phyloP scores from a whole-genome alignment of 768 basidiomycete genomes.

The Serendipita vermifera region DNA sequence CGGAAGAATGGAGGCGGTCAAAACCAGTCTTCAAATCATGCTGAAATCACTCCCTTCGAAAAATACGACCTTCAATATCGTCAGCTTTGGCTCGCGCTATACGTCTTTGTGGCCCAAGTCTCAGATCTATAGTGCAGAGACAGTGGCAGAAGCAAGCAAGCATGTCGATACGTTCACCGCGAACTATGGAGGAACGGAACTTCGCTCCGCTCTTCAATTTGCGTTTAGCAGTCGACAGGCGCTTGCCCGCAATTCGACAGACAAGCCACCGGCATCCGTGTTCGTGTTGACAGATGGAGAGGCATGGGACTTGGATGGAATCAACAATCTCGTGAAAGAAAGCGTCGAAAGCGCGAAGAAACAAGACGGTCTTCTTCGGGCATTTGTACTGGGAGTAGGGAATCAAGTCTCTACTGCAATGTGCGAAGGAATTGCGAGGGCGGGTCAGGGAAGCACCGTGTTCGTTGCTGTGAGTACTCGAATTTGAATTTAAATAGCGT shows the following conservation, averaged over 20 bases:
- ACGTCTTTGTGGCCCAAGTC: constrained; percentile 3
- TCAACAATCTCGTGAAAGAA: background rate
- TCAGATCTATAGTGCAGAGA: background rate
- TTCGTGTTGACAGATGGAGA: constrained; percentile 18
- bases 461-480: constrained; percentile 11
- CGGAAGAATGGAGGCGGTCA: constrained; percentile 6
- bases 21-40: constrained; percentile 13
- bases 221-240: background rate
- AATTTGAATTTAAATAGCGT: background rate
- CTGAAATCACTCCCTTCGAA: constrained; percentile 11
- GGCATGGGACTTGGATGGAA: constrained; percentile 15
- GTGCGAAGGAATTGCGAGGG: constrained; percentile 15
- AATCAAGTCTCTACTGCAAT: constrained; percentile 12
- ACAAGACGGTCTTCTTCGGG: constrained; percentile 10
- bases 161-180: constrained; percentile 14
- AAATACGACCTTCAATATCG: constrained; percentile 14
- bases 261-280: constrained; percentile 11
- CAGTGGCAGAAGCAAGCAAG: constrained; percentile 13
- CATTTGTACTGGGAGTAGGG: constrained; percentile 17
- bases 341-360: background rate
- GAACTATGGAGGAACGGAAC: constrained; percentile 15
- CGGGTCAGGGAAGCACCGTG: constrained; percentile 12
- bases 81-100: constrained; percentile 11
- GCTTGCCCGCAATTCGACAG: constrained; percentile 6
- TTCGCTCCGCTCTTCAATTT: background rate